phyloP scores from a whole-genome alignment of 345 rosid species.

The Linum usitatissimum region DNA sequence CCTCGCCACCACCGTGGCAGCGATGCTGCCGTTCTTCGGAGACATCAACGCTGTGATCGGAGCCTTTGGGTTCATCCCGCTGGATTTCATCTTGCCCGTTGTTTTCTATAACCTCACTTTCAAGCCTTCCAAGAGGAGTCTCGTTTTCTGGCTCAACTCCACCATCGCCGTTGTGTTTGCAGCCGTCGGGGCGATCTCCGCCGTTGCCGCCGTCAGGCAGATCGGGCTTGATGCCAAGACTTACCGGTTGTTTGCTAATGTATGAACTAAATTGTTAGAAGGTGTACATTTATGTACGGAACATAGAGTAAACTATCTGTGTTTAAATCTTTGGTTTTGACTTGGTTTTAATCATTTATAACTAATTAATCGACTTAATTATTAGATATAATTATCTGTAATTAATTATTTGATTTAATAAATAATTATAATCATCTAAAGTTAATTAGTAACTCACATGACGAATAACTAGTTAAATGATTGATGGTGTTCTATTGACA shows the following conservation, averaged over 20 bases:
- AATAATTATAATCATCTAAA: too few relatives aligned
- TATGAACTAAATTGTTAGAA: not conserved
- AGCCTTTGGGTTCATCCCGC: conserved; percentile 23
- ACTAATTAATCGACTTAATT: too few relatives aligned
- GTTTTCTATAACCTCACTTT: conserved; percentile 20
- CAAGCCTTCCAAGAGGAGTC: conserved; percentile 14
- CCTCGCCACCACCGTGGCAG: conserved; percentile 5
- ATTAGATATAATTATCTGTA: too few relatives aligned
- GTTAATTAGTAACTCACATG: too few relatives aligned
- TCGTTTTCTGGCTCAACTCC: conserved; percentile 12
- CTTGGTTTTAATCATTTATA: too few relatives aligned
- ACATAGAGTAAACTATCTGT: too few relatives aligned
- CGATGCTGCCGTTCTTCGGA: conserved; percentile 21
- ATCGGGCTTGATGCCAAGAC: conserved; percentile 17
- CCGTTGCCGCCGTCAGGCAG: conserved; percentile 16
- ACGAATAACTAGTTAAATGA: too few relatives aligned
- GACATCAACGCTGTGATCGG: conserved; percentile 20
- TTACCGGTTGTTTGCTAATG: conserved; percentile 18
- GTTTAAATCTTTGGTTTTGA: too few relatives aligned
- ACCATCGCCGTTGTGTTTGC: conserved; percentile 7
- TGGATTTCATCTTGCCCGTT: conserved; percentile 21
- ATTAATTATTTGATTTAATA: too few relatives aligned
- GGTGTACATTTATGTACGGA: not conserved
- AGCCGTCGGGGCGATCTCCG: conserved; percentile 4
- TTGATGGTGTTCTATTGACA: too few relatives aligned